Conservation (phyloP, 257 asterid genomes). For the Nyctanthes arbortristis region DNA sequence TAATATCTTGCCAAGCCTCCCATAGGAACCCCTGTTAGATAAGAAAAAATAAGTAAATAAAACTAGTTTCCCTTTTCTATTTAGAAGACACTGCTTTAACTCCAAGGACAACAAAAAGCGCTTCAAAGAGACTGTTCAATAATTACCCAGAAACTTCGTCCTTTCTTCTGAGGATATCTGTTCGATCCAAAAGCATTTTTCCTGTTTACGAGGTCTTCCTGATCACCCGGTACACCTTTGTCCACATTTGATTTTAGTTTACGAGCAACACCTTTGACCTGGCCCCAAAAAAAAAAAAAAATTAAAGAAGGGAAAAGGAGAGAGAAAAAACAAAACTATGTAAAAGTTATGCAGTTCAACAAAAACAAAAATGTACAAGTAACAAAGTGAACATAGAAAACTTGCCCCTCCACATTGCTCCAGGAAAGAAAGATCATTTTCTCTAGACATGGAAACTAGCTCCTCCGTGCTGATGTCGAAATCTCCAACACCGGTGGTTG, state of each 20-base stretch:
- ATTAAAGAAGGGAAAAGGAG: neutral
- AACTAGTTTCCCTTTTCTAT: slow-evolving; percentile 7
- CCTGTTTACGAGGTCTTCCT: slow-evolving; percentile 55
- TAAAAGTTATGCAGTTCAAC: neutral
- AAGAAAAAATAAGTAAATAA: slow-evolving; percentile 18
- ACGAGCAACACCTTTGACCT: slow-evolving; percentile 71
- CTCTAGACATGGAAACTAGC: slow-evolving; percentile 65
- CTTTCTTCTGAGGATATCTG: slow-evolving; percentile 95
- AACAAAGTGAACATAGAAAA: slow-evolving; percentile 23
- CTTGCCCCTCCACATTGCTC: slow-evolving; percentile 91
- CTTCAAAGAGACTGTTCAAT: slow-evolving; percentile 13
- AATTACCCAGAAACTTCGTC: slow-evolving; percentile 83
- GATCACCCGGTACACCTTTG: slow-evolving; percentile 76
- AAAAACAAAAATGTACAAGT: neutral
- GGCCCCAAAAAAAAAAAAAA: slow-evolving; percentile 16
- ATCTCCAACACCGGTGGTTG: slow-evolving; percentile 53
- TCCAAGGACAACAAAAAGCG: neutral
- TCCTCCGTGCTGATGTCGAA: slow-evolving; percentile 72
- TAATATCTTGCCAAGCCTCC: slow-evolving; percentile 95
- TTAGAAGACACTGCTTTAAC: neutral
- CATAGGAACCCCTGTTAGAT: slow-evolving; percentile 71
- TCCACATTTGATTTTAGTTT: slow-evolving; percentile 64
- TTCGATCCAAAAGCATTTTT: slow-evolving; percentile 82
- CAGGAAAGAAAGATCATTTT: slow-evolving; percentile 54
- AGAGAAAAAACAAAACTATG: slow-evolving; percentile 4